Percentiles rank a stretch among this genome's conserved stretches.
Evolutionary conservation across 306 rosid species (phyloP).

Genomic region (Acacia melanoxylon): DNA sequence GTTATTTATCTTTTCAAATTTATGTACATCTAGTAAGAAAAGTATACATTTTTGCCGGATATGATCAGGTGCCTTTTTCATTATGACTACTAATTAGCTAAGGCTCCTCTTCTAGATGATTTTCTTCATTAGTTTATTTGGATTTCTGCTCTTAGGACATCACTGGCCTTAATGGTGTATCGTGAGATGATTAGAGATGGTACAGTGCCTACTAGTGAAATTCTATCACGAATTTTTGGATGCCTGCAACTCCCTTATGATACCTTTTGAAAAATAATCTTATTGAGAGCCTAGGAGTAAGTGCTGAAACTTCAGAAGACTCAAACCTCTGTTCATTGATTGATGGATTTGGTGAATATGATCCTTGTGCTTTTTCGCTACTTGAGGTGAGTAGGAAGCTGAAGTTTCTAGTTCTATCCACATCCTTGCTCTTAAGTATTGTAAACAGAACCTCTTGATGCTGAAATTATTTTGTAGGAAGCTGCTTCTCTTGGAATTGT

Average conservation of each 20-base stretch:
- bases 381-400: constrained; percentile 72
- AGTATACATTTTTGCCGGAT: neutral
- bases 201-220: constrained; percentile 63
- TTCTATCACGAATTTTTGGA: constrained; percentile 83
- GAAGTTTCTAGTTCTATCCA: constrained; percentile 19
- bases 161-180: constrained; percentile 79
- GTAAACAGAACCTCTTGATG: constrained; percentile 28
- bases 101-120: constrained; percentile 31
- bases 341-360: constrained; percentile 94
- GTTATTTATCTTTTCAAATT: neutral
- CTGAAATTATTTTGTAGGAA: constrained; percentile 59
- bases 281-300: constrained; percentile 71
- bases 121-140: constrained; percentile 30
- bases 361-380: constrained; percentile 85
- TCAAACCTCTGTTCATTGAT: constrained; percentile 76
- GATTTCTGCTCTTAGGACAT: constrained; percentile 60
- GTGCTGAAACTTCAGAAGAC: constrained; percentile 45
- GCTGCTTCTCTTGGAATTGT: constrained; percentile 89
- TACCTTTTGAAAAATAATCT: constrained; percentile 56
- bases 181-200: constrained; percentile 76
- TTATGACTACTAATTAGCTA: constrained; percentile 23
- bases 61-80: constrained; percentile 11
- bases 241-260: constrained; percentile 83
- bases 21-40: neutral
- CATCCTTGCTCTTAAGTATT: constrained; percentile 11